phyloP scores from a whole-genome alignment of 495 filamentous ascomycete genomes.

The Tetracladium setigerum region DNA sequence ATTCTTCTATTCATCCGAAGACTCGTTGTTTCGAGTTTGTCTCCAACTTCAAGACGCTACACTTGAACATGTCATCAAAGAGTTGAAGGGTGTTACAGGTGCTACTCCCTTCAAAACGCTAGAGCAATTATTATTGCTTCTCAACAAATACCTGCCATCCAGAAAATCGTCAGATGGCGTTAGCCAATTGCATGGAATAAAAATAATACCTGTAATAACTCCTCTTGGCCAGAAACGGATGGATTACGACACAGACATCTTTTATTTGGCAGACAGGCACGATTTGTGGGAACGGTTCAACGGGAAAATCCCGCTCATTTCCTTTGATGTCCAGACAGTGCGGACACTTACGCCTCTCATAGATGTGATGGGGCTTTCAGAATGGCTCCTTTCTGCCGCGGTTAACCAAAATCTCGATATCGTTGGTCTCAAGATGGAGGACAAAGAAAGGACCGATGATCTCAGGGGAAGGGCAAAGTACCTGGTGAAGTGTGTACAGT shows the following conservation, averaged over 20 bases:
- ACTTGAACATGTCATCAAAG: slow-evolving; percentile 5
- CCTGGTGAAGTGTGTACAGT: not conserved
- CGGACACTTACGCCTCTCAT: slow-evolving; percentile 5
- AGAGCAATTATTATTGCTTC: not conserved
- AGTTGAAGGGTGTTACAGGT: slow-evolving; percentile 1
- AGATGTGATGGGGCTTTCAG: slow-evolving; percentile 1
- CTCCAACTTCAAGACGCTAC: not conserved
- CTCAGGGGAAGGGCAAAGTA: slow-evolving; percentile 4
- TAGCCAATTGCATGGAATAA: not conserved
- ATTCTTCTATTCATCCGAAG: not conserved
- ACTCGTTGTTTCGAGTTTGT: not conserved
- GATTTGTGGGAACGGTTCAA: slow-evolving; percentile 4
- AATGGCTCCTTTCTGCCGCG: not conserved
- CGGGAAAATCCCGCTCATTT: slow-evolving; percentile 4
- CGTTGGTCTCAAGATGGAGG: slow-evolving; percentile 1
- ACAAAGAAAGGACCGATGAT: slow-evolving; percentile 1
- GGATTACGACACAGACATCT: not conserved
- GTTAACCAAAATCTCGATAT: slow-evolving; percentile 1
- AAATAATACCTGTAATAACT: slow-evolving; percentile 5
- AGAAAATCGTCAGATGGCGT: not conserved
- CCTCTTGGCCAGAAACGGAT: not conserved
- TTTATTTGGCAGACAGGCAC: slow-evolving; percentile 5
- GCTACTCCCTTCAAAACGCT: not conserved
- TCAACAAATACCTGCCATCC: slow-evolving; percentile 3
- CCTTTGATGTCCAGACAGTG: slow-evolving; percentile 3